Conservation (phyloP, 2,329 filamentous ascomycete species). For the Trichoderma simmonsii region DNA sequence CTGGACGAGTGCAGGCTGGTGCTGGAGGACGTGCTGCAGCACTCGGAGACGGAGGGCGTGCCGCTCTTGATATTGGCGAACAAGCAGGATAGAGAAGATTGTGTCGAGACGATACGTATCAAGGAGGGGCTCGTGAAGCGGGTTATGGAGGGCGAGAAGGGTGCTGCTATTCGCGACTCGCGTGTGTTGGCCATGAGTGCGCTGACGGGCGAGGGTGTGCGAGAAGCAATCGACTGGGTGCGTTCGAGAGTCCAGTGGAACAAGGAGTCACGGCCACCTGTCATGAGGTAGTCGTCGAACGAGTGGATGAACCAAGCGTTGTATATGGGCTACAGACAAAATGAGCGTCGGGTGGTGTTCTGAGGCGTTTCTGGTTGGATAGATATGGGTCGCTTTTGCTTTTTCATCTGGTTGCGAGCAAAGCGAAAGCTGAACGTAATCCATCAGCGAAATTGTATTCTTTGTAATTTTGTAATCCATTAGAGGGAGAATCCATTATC, state of each 20-base stretch:
- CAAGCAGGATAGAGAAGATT: conserved; percentile 97
- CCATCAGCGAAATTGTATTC: conserved; percentile 1
- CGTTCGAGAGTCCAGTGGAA: conserved; percentile 93
- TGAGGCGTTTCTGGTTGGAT: conserved; percentile 11
- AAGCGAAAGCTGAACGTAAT: neutral
- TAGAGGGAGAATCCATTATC: neutral
- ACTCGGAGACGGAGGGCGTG: conserved; percentile 85
- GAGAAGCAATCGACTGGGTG: conserved; percentile 96
- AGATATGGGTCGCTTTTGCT: conserved; percentile 4
- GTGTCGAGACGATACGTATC: conserved; percentile 93
- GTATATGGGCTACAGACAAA: neutral
- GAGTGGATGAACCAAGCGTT: neutral
- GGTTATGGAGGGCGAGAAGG: conserved; percentile 93
- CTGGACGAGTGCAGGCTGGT: conserved; percentile 87
- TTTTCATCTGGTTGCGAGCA: conserved; percentile 5
- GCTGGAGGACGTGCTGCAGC: conserved; percentile 83
- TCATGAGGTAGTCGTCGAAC: conserved; percentile 70
- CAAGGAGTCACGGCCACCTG: conserved; percentile 84
- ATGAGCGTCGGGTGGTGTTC: neutral
- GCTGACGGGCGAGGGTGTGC: conserved; percentile 81
- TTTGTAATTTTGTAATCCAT: neutral
- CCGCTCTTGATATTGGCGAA: conserved; percentile 91
- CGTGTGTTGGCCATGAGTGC: conserved; percentile 88
- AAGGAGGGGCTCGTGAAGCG: conserved; percentile 95
- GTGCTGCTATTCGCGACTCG: conserved; percentile 80